Evolutionary conservation across 257 asterid genomes (phyloP), one percentile per base, ranked within the genome.

Genomic region (Avicennia marina): DNA sequence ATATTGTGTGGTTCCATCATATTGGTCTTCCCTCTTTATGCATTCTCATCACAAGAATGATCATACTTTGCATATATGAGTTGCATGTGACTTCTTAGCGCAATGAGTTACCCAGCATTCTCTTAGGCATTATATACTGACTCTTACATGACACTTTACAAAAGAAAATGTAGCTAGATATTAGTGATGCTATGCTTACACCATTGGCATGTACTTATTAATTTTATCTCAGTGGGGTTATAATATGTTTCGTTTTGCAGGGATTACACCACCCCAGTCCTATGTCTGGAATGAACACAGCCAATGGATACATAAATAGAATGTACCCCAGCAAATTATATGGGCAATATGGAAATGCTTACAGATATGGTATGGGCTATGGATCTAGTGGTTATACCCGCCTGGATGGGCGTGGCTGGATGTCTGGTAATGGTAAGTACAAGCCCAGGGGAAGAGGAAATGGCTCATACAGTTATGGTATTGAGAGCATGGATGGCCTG

Each of bases 391-490:
- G 75, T 50, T 82, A 75, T 63, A 24, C 86, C 12, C 69, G 89
- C 21, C 8, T 60, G 1, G 56, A 60, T 63, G 82, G 82, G 11
- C 80, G 83, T 29, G 81, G 84, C 47, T 86, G 82, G 83, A 55
- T 77, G 78, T 38, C 80, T n/a, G 59, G 64, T 38, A 87, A 79
- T 48, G 71, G 63, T 55, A 81, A 74, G 71, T 77, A 65, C 70
- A 85, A 71, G 73, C 76, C 94, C n/a, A 75, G 80, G 68, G 85
- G 82, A 19, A 69, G 86, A 47, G 81, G 87, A 48, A 74, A 70
- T 64, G 69, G 73, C 45, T 60, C 62, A 49, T 78, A 66, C 51
- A 72, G 56, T 53, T 79, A 71, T 43, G 72, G 70, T 11, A 76
- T 70, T 4, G 90, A 77, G 60, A 73, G 66, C 66, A 38, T 82